Evolutionary conservation across 257 asterid species (phyloP).

Genomic region (Solanum chaucha): DNA sequence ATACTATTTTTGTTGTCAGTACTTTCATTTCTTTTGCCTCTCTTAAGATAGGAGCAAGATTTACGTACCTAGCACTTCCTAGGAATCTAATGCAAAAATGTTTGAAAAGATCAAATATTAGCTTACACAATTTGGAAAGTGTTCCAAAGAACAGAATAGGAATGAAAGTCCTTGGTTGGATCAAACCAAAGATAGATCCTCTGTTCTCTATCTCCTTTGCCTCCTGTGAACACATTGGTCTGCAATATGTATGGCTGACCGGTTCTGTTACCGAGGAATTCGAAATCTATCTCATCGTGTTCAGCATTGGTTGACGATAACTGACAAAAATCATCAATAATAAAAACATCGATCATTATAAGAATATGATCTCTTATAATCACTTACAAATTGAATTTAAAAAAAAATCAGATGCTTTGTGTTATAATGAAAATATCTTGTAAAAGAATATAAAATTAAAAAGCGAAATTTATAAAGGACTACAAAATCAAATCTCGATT

Average conservation of each 20-base stretch:
- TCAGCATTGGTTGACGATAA: slow-evolving; percentile 20
- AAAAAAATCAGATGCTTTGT: background rate
- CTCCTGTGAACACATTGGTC: slow-evolving; percentile 33
- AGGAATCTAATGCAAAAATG: no score
- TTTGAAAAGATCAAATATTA: background rate
- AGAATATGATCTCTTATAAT: background rate
- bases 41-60: no score
- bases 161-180: slow-evolving; percentile 21
- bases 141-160: slow-evolving; percentile 24
- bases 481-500: background rate
- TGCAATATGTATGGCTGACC: slow-evolving; percentile 28
- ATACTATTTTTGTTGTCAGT: background rate
- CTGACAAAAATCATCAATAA: background rate
- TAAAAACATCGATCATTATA: background rate
- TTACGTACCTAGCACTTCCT: background rate
- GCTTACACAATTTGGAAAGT: slow-evolving; percentile 13
- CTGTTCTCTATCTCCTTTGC: slow-evolving; percentile 29
- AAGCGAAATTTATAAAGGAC: background rate
- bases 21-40: background rate
- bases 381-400: background rate
- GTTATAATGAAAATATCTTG: background rate
- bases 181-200: slow-evolving; percentile 35
- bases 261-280: slow-evolving; percentile 29
- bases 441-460: background rate
- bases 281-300: slow-evolving; percentile 36